Percentiles rank a stretch among this genome's conserved stretches.
phyloP scores from a whole-genome alignment of 2,329 filamentous ascomycete species.

The Ophiognomonia clavigignenti-juglandacearum region DNA sequence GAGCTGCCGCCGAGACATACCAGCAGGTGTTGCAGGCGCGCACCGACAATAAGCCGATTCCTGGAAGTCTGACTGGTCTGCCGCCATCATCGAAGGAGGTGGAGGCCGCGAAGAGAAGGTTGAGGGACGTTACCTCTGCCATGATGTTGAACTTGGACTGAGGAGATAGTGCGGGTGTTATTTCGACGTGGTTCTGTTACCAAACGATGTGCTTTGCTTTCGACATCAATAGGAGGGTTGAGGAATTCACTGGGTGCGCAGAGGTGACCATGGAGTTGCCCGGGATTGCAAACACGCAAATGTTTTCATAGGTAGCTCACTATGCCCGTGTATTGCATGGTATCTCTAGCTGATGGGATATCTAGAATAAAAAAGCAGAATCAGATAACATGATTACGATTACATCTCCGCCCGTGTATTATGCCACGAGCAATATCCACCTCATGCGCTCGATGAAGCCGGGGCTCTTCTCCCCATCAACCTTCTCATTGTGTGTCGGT shows the following conservation, averaged over 20 bases:
- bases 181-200: background rate
- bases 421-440: constrained; percentile 6
- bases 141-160: constrained; percentile 12
- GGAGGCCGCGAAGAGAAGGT: constrained; percentile 7
- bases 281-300: background rate
- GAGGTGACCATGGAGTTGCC: too few relatives aligned
- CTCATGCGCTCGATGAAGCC: constrained; percentile 5
- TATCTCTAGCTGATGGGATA: background rate
- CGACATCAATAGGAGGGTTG: too few relatives aligned
- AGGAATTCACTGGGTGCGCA: too few relatives aligned
- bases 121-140: constrained; percentile 10
- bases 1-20: constrained; percentile 5
- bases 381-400: background rate
- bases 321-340: constrained; percentile 1
- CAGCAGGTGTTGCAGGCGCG: constrained; percentile 9
- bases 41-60: constrained; percentile 5
- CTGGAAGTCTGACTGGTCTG: constrained; percentile 11
- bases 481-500: background rate
- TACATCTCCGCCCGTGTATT: background rate
- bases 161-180: background rate
- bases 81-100: constrained; percentile 9
- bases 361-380: background rate
- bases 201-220: too few relatives aligned
- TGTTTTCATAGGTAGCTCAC: background rate
- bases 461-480: background rate